A percentile compares a stretch with the other conserved stretches of the same genome.
Evolutionary conservation across 192 early-diverging fungal species (phyloP).

Genomic region (Coemansia sp.): DNA sequence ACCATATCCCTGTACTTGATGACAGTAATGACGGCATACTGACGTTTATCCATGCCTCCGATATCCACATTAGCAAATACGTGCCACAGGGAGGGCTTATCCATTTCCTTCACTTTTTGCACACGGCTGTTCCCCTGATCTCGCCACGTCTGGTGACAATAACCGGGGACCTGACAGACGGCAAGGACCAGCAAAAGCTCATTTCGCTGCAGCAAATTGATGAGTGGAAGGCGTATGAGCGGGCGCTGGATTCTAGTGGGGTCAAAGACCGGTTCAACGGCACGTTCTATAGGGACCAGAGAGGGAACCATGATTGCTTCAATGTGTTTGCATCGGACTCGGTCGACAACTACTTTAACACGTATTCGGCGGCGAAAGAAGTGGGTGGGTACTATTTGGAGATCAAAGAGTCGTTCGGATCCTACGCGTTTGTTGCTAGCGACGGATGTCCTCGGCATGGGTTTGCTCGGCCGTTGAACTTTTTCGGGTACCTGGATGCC

Average conservation of each 20-base stretch:
- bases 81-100: conserved; percentile 64
- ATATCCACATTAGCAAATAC: conserved; percentile 84
- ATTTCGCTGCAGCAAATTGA: conserved; percentile 74
- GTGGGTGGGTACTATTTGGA: conserved; percentile 65
- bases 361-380: conserved; percentile 57
- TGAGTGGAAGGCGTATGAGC: conserved; percentile 81
- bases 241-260: conserved; percentile 60
- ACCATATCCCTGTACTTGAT: conserved; percentile 39
- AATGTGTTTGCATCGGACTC: conserved; percentile 68
- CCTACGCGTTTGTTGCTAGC: conserved; percentile 80
- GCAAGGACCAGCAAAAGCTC: conserved; percentile 68
- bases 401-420: conserved; percentile 69
- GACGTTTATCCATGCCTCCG: conserved; percentile 80
- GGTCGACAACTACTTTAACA: conserved; percentile 63
- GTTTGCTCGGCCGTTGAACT: conserved; percentile 82
- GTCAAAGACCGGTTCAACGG: conserved; percentile 58
- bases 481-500: conserved; percentile 83
- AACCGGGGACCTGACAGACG: conserved; percentile 91
- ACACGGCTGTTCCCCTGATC: conserved; percentile 73
- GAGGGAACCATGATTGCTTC: conserved; percentile 97
- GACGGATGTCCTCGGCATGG: conserved; percentile 81
- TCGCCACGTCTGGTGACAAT: conserved; percentile 78
- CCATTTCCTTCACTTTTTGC: conserved; percentile 78
- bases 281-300: conserved; percentile 78
- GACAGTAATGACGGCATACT: conserved; percentile 64